Base-by-base conservation (phyloP, 345 rosid species). In the Pugionium cornutum region DNA sequence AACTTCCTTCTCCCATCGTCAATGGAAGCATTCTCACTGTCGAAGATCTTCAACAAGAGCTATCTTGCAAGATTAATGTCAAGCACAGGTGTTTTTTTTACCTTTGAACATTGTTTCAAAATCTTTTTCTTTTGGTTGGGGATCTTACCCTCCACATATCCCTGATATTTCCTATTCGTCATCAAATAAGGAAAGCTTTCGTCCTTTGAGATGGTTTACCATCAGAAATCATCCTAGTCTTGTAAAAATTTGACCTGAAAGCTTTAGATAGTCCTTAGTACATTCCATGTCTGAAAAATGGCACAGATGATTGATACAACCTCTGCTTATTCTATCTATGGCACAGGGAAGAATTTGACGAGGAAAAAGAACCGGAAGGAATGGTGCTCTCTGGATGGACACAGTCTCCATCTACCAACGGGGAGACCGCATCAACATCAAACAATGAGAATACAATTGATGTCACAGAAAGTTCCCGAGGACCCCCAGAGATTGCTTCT, bases 321-420 rank as follows among this genome's bases (percentile, higher is more conserved):
- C 18, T 18, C 18, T 59, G 28, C 2, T 62, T 57, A 50, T 9
- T 64, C 39, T 55, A 50, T 41, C 18, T 43, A 5, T 50, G 61
- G 29, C 49, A 54, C 76, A 94, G 99, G 80, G 97, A 88, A 58
- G 89, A 85, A 58, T 94, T 94, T 64, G 96, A 94, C 3, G 91
- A 85, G 74, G 99, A 94, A 79, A 90, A 86, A 71, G 99, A 94
- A 79, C 95, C 97, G 0, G 99, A 94, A 75, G 95, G 87, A 75
- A 88, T 94, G 99, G 80, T 88, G 62, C 96, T 91, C 37, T 81
- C 76, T 47, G 97, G 99, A 77, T 94, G 97, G 99, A 79, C 81
- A 63, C 85, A 77, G 69, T 67, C 84, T 74, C 77, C 85, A 44
- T 81, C 74, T 1, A 83, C 76, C 4, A 62, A 60, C n/a, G 82